Base-by-base conservation (phyloP, 1,284 basidiomycete genomes). In the Apiotrichum sp. region DNA sequence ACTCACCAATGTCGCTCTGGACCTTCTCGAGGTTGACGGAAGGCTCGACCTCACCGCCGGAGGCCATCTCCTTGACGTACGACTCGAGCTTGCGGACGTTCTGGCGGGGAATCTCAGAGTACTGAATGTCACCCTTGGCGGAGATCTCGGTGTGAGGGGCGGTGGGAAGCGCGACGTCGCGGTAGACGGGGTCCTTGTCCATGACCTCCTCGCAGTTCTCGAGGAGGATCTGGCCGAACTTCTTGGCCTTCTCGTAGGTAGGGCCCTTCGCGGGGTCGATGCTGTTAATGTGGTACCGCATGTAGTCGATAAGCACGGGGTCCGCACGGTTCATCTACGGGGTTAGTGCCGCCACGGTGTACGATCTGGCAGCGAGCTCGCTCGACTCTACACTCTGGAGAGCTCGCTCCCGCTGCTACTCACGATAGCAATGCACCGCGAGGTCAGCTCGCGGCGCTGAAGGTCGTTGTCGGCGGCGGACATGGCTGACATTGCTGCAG, bases 1-100 rank as follows among this genome's bases (percentile, higher is more conserved):
- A 65, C 70, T 61, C 47, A 70, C 70, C 81, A 53, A 98, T 91
- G 66, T 96, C 92, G 57, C 92, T 89, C 70, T 97, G 92, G 47
- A 96, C 92, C 78, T 97, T 97, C 78, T 96, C 89, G 62, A 97
- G 88, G 77, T 96, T 93, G 72, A 93, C 84, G 41, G 83, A 79
- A 16, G 82, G 83, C 40, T 88, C 84, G 59, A 92, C 86, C 52
- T 86, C 86, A 71, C 93, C 92, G 16, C 92, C 91, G 58, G 87
- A 90, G 3, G 95, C 92, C 96, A 98, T 98, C 78, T 98, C 93
- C 73, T 93, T 88, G 65, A 97, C 93, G 69, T 98, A 98, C 4
- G 91, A 90, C 78, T 98, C 95, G 52, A 98, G 83, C 79, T 98
- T 97, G 72, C 95, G 87, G 46, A 98, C 95, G 58, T 91, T 90